These are phyloP conservation scores for Termitomyces titanicus DNA, from an alignment of 768 basidiomycete genomes.

Conservation along the genomic window DNA sequence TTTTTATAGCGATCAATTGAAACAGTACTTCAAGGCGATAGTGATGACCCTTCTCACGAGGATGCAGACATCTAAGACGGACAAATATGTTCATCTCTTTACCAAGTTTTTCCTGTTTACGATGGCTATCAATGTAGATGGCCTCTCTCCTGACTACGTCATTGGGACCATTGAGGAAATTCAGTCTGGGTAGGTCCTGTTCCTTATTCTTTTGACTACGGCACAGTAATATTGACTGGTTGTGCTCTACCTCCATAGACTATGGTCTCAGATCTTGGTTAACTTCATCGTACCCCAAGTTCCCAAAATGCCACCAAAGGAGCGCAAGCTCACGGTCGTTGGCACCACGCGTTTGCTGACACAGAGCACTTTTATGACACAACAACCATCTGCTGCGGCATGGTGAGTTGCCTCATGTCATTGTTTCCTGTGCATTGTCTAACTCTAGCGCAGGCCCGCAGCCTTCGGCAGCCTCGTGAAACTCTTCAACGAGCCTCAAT, in stretches of 20 bases:
- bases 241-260: conserved; percentile 22
- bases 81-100: conserved; percentile 82
- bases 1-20: conserved; percentile 51
- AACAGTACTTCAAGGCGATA: conserved; percentile 70
- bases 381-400: conserved; percentile 52
- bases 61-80: conserved; percentile 85
- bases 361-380: conserved; percentile 66
- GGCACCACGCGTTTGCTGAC: conserved; percentile 80
- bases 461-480: conserved; percentile 68
- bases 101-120: conserved; percentile 73
- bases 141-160: conserved; percentile 75
- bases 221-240: not conserved
- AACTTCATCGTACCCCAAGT: conserved; percentile 80
- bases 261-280: conserved; percentile 77
- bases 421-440: not conserved
- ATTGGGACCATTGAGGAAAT: conserved; percentile 78
- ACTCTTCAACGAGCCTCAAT: conserved; percentile 76
- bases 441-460: conserved; percentile 49
- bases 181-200: conserved; percentile 67
- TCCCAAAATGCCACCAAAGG: conserved; percentile 75
- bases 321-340: conserved; percentile 80
- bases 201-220: not conserved
- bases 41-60: conserved; percentile 79
- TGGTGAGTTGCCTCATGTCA: conserved; percentile 47
- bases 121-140: conserved; percentile 71